Evolutionary conservation across 345 rosid species (phyloP), one percentile per base, ranked within the genome.

Genomic region (Populus pruinosa): DNA sequence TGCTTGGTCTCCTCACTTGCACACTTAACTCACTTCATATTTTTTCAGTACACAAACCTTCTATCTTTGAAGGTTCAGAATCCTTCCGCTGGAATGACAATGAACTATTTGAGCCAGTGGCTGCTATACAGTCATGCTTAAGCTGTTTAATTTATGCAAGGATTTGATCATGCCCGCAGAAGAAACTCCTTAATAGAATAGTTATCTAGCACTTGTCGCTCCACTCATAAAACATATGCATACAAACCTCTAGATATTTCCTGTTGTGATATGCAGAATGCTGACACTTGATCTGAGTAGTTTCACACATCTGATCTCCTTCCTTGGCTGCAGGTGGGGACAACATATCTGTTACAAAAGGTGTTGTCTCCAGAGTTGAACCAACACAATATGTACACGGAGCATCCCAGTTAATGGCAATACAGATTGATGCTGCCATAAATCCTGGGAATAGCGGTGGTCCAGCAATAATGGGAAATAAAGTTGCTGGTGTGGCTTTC

Each of bases 401-500:
- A 33, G 93, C 97, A 8, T 87, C 94, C 12, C 96, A 91, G 78
- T 87, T 94, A 43, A 88, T 92, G 96, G 98, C 96, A 47, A 92
- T 94, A 85, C 97, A 94, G 81, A 93, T 94, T 76, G 97, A 94
- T 83, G 97, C 98, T 17, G 97, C 97, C 29, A 94, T 94, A 72
- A 94, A 93, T 86, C 97, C 97, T 0, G 97, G 97, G 33, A 91
- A 93, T 61, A 91, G 97, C 76, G 95, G 98, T 70, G 97, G 97
- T 5, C 98, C 97, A 3, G 97, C 97, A 63, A 90, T 94, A 69
- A 93, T 93, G 97, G 94, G 90, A 53, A 84, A 86, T 81, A 93
- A 90, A 85, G 97, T 93, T 78, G 98, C 90, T 10, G 94, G 94
- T 21, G 95, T 93, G 44, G 98, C 97, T 29, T 93, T 94, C 84